Conservation (phyloP, 768 basidiomycete genomes). For the Tricholoma furcatifolium region DNA sequence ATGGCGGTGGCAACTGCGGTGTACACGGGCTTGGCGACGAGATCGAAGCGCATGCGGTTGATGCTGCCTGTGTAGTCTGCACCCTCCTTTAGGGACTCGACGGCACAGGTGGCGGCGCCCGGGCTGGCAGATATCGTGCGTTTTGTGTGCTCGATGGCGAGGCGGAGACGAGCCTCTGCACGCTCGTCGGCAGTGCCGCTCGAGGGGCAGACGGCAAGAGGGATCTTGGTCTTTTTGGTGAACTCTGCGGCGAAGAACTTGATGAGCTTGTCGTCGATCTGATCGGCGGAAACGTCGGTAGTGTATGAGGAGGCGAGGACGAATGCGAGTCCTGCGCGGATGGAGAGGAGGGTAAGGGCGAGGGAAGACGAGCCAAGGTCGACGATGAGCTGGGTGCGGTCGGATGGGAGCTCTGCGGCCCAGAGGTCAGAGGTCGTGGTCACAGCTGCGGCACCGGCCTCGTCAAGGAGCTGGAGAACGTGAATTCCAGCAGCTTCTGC, state of each 20-base stretch:
- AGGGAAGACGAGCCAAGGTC: conserved; percentile 80
- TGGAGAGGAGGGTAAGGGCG: conserved; percentile 64
- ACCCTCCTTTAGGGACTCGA: conserved; percentile 94
- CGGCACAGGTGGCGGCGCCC: conserved; percentile 86
- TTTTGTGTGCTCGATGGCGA: conserved; percentile 94
- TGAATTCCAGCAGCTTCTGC: conserved; percentile 79
- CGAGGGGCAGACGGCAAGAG: conserved; percentile 63
- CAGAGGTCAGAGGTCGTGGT: conserved; percentile 49
- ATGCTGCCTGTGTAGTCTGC: conserved; percentile 71
- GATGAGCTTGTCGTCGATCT: conserved; percentile 80
- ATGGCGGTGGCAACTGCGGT: conserved; percentile 50
- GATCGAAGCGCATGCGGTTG: conserved; percentile 61
- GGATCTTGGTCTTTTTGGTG: conserved; percentile 89
- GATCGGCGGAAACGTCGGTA: conserved; percentile 57
- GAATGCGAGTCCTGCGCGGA: conserved; percentile 74
- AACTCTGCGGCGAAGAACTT: conserved; percentile 95
- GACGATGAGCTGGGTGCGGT: conserved; percentile 78
- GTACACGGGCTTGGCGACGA: conserved; percentile 63
- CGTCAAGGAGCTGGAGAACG: conserved; percentile 86
- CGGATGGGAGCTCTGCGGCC: conserved; percentile 41
- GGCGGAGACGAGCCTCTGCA: conserved; percentile 88
- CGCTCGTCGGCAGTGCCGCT: conserved; percentile 65
- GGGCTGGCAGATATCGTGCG: conserved; percentile 85
- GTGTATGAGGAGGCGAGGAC: conserved; percentile 54
- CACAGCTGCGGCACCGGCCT: conserved; percentile 74